These are phyloP conservation scores for Teunomyces panamensis DNA, from an alignment of 805 yeast species.

Conservation along the genomic window DNA sequence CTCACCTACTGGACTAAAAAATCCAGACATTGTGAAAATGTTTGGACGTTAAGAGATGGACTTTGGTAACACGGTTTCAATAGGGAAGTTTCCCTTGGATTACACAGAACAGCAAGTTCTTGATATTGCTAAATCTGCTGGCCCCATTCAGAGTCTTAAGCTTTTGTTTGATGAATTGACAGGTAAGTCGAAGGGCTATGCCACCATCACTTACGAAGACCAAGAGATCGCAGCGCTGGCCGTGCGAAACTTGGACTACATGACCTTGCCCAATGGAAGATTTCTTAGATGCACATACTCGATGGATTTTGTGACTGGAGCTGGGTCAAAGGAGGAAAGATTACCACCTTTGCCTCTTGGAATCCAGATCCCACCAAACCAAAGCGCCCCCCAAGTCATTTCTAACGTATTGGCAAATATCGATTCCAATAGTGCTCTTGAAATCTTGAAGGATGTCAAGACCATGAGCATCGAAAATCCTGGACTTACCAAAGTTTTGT, in stretches of 20 bases:
- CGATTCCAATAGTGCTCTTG: constrained; percentile 21
- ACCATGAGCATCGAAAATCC: constrained; percentile 57
- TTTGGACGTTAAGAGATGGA: background rate
- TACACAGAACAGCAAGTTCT: constrained; percentile 91
- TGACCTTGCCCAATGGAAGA: constrained; percentile 61
- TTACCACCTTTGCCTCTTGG: constrained; percentile 43
- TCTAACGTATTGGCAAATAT: constrained; percentile 19
- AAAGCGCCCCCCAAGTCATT: constrained; percentile 32
- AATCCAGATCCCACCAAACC: constrained; percentile 38
- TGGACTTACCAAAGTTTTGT: constrained; percentile 53
- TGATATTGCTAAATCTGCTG: constrained; percentile 82
- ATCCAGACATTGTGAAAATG: too few relatives aligned
- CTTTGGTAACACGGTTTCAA: constrained; percentile 44
- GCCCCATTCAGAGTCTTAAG: constrained; percentile 76
- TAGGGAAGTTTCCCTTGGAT: constrained; percentile 89
- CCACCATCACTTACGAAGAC: constrained; percentile 81
- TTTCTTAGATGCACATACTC: constrained; percentile 73
- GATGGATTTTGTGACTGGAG: constrained; percentile 14
- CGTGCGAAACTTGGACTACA: constrained; percentile 80
- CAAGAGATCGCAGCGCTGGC: constrained; percentile 87
- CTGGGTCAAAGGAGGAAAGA: constrained; percentile 19
- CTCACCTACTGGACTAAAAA: background rate
- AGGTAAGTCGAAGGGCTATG: constrained; percentile 88
- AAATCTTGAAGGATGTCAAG: constrained; percentile 49
- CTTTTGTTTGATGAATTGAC: constrained; percentile 84